Conservation (phyloP, 345 rosid genomes). For the Clarkia xantiana region DNA sequence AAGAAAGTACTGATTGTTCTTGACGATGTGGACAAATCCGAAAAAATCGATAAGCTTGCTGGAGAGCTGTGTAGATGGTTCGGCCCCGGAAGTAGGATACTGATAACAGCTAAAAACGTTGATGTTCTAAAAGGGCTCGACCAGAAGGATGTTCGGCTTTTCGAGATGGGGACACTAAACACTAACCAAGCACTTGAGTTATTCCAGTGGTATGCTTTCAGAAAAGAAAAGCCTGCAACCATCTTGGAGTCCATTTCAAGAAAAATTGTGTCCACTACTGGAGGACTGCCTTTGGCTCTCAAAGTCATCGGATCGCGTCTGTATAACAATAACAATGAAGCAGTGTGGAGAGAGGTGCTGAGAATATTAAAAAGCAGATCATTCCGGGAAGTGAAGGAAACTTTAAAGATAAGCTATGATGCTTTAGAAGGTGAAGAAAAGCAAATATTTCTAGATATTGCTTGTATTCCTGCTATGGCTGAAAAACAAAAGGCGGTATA, state of each 20-base stretch:
- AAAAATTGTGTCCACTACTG: not conserved
- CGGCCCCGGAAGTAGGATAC: not conserved
- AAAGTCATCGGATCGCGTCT: not conserved
- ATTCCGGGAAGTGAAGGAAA: not conserved
- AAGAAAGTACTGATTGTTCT: slow-evolving; percentile 3
- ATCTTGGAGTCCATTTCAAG: not conserved
- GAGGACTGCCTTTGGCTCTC: slow-evolving; percentile 1
- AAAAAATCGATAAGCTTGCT: not conserved
- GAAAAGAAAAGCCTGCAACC: not conserved
- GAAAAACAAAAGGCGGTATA: not conserved
- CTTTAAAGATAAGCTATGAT: slow-evolving; percentile 1
- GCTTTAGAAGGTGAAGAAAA: not conserved
- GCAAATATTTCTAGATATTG: slow-evolving; percentile 5
- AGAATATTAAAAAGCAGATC: not conserved
- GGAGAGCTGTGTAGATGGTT: not conserved
- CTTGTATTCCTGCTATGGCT: not conserved
- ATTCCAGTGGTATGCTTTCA: not conserved
- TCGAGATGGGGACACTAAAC: not conserved
- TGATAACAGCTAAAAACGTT: not conserved
- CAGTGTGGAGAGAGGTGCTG: not conserved
- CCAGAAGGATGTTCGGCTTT: not conserved
- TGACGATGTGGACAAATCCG: not conserved
- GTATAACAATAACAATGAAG: not conserved
- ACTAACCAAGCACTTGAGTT: not conserved
- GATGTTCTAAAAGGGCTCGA: not conserved